Evolutionary conservation across 23 red algal species (phyloP).

Genomic region (Pyropia yezoensis): DNA sequence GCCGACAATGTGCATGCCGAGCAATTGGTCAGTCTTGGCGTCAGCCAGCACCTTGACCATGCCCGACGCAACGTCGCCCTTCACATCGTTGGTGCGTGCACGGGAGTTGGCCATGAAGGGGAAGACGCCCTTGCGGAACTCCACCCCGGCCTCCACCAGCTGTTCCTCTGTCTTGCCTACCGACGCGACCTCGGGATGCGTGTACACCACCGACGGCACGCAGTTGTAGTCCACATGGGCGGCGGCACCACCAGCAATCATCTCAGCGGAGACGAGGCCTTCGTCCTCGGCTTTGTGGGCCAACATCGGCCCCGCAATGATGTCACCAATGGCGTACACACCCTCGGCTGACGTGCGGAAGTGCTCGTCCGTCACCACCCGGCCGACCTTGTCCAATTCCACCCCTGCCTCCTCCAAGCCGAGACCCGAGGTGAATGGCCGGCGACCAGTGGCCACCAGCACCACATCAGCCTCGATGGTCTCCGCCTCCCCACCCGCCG

Average conservation of each 20-base stretch:
- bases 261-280: conserved; percentile 75
- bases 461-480: conserved; percentile 91
- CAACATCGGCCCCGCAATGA: conserved; percentile 93
- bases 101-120: conserved; percentile 98
- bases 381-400: conserved; percentile 59
- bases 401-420: conserved; percentile 88
- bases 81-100: conserved; percentile 90
- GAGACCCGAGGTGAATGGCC: conserved; percentile 67
- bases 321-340: conserved; percentile 97
- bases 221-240: conserved; percentile 91
- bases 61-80: conserved; percentile 84
- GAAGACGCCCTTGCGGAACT: conserved; percentile 90
- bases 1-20: conserved; percentile 96
- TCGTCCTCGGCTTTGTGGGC: conserved; percentile 99
- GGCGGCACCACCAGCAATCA: conserved; percentile 74
- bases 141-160: conserved; percentile 68
- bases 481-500: conserved; percentile 74
- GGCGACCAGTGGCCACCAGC: conserved; percentile 93
- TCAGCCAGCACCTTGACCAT: conserved; percentile 97
- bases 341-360: conserved; percentile 72
- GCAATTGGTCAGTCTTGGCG: conserved; percentile 81
- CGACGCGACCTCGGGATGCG: conserved; percentile 93
- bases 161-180: conserved; percentile 99
- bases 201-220: conserved; percentile 96
- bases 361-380: conserved; percentile 62